Conservation (phyloP, 2,329 filamentous ascomycete genomes). For the Botrytis elliptica region DNA sequence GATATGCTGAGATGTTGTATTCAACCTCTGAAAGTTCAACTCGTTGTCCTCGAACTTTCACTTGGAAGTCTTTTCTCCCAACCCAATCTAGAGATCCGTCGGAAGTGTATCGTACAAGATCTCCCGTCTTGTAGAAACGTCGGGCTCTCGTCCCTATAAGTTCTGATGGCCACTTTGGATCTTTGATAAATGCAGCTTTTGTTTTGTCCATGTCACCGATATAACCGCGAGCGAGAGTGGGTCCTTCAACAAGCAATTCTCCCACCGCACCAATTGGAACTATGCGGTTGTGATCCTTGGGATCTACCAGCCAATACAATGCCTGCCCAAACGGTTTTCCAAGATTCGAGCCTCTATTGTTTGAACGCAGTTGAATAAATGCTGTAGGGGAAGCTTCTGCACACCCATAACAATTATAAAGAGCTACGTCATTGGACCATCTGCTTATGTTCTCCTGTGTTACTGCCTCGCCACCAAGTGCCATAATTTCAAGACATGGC, state of each 20-base stretch:
- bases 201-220: constrained; percentile 42
- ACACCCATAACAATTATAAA: constrained; percentile 18
- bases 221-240: constrained; percentile 43
- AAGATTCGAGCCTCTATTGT: constrained; percentile 8
- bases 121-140: constrained; percentile 59
- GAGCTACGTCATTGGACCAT: constrained; percentile 35
- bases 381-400: constrained; percentile 8
- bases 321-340: constrained; percentile 5
- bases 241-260: constrained; percentile 44
- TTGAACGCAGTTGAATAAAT: constrained; percentile 12
- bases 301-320: constrained; percentile 43
- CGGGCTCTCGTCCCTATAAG: constrained; percentile 34
- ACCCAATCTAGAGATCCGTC: constrained; percentile 60
- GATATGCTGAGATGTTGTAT: constrained; percentile 30
- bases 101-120: constrained; percentile 53
- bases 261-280: constrained; percentile 40
- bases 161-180: constrained; percentile 35
- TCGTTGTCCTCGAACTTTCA: constrained; percentile 63
- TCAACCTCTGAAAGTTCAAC: constrained; percentile 63
- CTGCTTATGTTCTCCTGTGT: constrained; percentile 32
- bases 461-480: constrained; percentile 28
- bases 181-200: constrained; percentile 39
- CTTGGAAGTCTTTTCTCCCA: constrained; percentile 62
- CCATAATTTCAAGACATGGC: constrained; percentile 31
- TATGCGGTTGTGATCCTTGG: constrained; percentile 40